A percentile compares a stretch with the other conserved stretches of the same genome.
Evolutionary conservation across 345 rosid genomes (phyloP).

Genomic region (Acer campestre): DNA sequence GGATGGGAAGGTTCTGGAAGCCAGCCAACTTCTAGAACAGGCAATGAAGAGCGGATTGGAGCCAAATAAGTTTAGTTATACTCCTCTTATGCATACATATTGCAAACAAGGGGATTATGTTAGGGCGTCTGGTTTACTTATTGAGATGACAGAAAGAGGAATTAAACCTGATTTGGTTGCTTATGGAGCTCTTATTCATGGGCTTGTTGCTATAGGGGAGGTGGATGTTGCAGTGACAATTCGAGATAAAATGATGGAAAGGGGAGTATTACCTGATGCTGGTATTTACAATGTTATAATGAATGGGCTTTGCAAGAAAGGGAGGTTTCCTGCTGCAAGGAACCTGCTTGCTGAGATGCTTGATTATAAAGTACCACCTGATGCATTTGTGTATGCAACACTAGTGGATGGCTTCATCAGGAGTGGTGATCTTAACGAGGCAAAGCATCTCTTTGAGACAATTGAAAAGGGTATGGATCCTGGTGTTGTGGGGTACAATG

Average conservation of each 20-base stretch:
- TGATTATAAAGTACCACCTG: slow-evolving; percentile 60
- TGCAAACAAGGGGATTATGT: slow-evolving; percentile 49
- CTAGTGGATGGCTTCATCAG: slow-evolving; percentile 77
- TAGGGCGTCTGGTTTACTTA: slow-evolving; percentile 55
- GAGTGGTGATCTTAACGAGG: slow-evolving; percentile 61
- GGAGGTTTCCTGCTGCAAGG: slow-evolving; percentile 66
- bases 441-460: slow-evolving; percentile 56
- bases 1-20: slow-evolving; percentile 54
- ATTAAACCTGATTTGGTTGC: slow-evolving; percentile 66
- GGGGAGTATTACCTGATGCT: slow-evolving; percentile 74
- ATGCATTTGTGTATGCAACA: slow-evolving; percentile 68
- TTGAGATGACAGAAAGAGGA: slow-evolving; percentile 76
- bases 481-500: slow-evolving; percentile 68
- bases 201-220: slow-evolving; percentile 64
- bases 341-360: slow-evolving; percentile 75
- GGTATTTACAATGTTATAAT: slow-evolving; percentile 80
- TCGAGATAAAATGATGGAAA: slow-evolving; percentile 55
- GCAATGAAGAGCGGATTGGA: slow-evolving; percentile 53
- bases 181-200: slow-evolving; percentile 79
- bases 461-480: slow-evolving; percentile 57
- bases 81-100: slow-evolving; percentile 60
- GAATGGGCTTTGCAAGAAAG: slow-evolving; percentile 78
- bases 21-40: slow-evolving; percentile 57
- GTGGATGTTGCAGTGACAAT: slow-evolving; percentile 65
- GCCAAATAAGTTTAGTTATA: slow-evolving; percentile 52